These are phyloP conservation scores for Acanthamoeba divionensis DNA, from an alignment of 208 protist genomes.

Conservation along the genomic window DNA sequence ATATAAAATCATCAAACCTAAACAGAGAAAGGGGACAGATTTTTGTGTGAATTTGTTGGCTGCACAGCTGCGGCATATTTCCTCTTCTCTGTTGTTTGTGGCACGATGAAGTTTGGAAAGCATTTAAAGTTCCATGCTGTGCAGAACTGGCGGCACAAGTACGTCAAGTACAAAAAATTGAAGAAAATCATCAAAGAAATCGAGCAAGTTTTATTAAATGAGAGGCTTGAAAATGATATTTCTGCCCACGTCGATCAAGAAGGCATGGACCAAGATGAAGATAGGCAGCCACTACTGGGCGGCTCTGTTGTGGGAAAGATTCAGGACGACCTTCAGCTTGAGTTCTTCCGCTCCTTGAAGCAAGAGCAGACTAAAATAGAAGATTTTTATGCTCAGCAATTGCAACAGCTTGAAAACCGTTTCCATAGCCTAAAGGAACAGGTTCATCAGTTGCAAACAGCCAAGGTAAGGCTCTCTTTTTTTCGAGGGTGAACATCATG, in stretches of 20 bases:
- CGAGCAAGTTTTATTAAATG: neutral
- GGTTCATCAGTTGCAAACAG: neutral
- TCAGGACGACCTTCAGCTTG: constrained; percentile 1
- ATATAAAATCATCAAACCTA: too few relatives aligned
- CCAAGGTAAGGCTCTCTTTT: too few relatives aligned
- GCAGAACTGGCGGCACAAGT: neutral
- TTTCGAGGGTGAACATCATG: too few relatives aligned
- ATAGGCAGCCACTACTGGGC: neutral
- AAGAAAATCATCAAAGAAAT: neutral
- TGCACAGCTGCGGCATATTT: too few relatives aligned
- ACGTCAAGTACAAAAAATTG: neutral
- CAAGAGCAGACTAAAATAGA: constrained; percentile 11
- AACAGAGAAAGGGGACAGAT: too few relatives aligned
- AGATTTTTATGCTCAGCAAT: constrained; percentile 13
- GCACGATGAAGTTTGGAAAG: constrained; percentile 35
- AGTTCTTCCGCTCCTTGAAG: neutral
- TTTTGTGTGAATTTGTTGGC: too few relatives aligned
- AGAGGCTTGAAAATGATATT: neutral
- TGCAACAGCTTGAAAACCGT: neutral
- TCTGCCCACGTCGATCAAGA: neutral
- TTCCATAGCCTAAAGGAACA: neutral
- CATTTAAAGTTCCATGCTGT: neutral
- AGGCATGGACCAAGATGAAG: neutral
- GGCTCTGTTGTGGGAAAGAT: neutral
- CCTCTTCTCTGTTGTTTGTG: too few relatives aligned